Evolutionary conservation across 2,329 filamentous ascomycete species (phyloP).

Genomic region (Chaetoscypha palmicola): DNA sequence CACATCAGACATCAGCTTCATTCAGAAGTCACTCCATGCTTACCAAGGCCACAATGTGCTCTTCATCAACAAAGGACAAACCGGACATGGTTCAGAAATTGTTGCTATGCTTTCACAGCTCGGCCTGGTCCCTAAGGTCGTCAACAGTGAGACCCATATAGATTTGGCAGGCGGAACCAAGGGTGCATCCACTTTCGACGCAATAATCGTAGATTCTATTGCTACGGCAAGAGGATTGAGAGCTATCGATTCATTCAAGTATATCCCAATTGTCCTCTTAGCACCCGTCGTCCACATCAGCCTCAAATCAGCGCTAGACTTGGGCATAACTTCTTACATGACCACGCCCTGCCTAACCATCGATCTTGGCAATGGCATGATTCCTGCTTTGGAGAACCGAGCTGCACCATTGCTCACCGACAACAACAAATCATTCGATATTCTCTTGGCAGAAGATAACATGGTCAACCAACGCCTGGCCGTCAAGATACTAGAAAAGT

Average conservation of each 20-base stretch:
- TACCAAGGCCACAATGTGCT: slow-evolving; percentile 89
- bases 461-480: slow-evolving; percentile 93
- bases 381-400: slow-evolving; percentile 87
- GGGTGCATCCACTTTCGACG: slow-evolving; percentile 61
- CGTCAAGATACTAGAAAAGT: slow-evolving; percentile 95
- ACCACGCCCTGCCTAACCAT: slow-evolving; percentile 92
- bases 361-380: slow-evolving; percentile 91
- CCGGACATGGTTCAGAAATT: slow-evolving; percentile 69
- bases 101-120: slow-evolving; percentile 70
- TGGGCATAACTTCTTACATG: slow-evolving; percentile 99
- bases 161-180: slow-evolving; percentile 45
- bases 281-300: slow-evolving; percentile 85
- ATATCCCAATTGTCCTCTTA: slow-evolving; percentile 88
- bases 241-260: slow-evolving; percentile 92
- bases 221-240: slow-evolving; percentile 80
- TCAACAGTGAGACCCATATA: slow-evolving; percentile 68
- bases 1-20: slow-evolving; percentile 66
- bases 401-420: slow-evolving; percentile 87
- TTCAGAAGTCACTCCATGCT: slow-evolving; percentile 78
- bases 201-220: slow-evolving; percentile 91
- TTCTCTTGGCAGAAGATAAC: slow-evolving; percentile 93
- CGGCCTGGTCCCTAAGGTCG: slow-evolving; percentile 73
- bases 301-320: slow-evolving; percentile 85
- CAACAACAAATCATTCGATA: slow-evolving; percentile 91
- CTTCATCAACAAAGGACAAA: slow-evolving; percentile 88